These are phyloP conservation scores for Sarocladium strictum DNA, from an alignment of 2,329 filamentous ascomycete genomes.

Conservation along the genomic window DNA sequence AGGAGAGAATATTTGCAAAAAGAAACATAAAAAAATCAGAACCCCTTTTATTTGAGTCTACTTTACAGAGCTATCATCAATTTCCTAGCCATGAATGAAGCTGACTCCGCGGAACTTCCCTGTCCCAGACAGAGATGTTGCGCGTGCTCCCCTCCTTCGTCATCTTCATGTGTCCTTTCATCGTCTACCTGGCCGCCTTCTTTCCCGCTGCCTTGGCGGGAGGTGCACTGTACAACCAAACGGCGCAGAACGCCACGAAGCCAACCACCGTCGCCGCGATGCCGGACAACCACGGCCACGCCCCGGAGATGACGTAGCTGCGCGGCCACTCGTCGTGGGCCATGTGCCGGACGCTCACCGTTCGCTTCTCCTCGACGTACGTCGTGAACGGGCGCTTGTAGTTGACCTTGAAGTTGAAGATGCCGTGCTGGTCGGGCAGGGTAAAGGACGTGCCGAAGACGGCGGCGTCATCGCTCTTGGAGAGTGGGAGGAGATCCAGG, in stretches of 20 bases:
- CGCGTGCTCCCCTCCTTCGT: neutral
- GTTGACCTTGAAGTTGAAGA: constrained; percentile 97
- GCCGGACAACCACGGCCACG: constrained; percentile 91
- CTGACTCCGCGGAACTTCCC: neutral
- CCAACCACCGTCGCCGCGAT: constrained; percentile 78
- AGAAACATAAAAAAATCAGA: too few relatives aligned
- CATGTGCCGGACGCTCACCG: constrained; percentile 91
- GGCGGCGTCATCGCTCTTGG: constrained; percentile 59
- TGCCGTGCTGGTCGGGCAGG: constrained; percentile 93
- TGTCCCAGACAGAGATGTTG: neutral
- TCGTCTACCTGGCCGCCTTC: neutral
- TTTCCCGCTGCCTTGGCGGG: constrained; percentile 13
- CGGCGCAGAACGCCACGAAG: constrained; percentile 75
- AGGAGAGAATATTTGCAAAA: too few relatives aligned
- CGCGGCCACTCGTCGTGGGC: constrained; percentile 95
- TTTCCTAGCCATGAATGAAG: neutral
- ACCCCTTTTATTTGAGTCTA: constrained; percentile 7
- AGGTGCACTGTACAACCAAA: constrained; percentile 75
- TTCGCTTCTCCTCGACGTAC: constrained; percentile 86
- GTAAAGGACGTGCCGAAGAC: constrained; percentile 72
- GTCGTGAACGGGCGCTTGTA: constrained; percentile 93
- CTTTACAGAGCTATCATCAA: constrained; percentile 10
- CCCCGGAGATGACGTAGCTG: constrained; percentile 81
- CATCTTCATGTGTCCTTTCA: neutral
- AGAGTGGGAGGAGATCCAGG: constrained; percentile 56